phyloP scores from a whole-genome alignment of 1,139 yeast species.

The Kluyveromyces sp. region DNA sequence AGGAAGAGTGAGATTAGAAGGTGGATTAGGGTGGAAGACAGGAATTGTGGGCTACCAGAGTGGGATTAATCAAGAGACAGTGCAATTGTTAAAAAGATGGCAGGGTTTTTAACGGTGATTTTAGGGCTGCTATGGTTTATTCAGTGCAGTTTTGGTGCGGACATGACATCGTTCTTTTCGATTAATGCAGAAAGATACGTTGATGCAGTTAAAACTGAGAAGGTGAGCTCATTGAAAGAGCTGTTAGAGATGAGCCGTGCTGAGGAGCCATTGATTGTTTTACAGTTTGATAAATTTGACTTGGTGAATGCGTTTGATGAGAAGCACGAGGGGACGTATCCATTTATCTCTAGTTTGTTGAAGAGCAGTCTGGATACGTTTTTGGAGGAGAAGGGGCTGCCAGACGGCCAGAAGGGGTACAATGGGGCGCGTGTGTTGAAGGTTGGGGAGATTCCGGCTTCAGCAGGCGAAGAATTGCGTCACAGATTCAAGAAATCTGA shows the following conservation, averaged over 20 bases:
- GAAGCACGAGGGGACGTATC: constrained; percentile 7
- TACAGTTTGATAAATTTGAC: constrained; percentile 19
- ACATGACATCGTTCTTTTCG: constrained; percentile 3
- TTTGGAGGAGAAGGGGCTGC: constrained; percentile 5
- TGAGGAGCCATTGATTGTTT: constrained; percentile 19
- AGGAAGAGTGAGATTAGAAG: no score
- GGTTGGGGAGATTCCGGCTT: constrained; percentile 13
- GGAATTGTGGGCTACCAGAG: background rate
- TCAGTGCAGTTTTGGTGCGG: background rate
- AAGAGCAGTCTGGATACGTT: constrained; percentile 11
- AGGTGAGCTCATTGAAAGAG: constrained; percentile 3
- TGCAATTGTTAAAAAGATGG: background rate
- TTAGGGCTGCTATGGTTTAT: background rate
- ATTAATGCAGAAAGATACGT: constrained; percentile 4
- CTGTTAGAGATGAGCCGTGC: constrained; percentile 6
- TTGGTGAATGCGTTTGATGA: constrained; percentile 12
- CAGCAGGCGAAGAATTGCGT: constrained; percentile 16
- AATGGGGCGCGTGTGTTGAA: constrained; percentile 8
- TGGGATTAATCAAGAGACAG: background rate
- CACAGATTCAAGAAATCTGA: constrained; percentile 14
- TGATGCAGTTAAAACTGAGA: background rate
- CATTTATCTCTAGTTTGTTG: constrained; percentile 17
- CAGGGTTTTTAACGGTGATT: background rate
- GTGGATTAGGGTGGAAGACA: no score
- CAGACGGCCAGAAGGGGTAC: constrained; percentile 4